These are phyloP conservation scores for Bipolaris oryzae DNA, from an alignment of 2,329 filamentous ascomycete species.

Conservation along the genomic window DNA sequence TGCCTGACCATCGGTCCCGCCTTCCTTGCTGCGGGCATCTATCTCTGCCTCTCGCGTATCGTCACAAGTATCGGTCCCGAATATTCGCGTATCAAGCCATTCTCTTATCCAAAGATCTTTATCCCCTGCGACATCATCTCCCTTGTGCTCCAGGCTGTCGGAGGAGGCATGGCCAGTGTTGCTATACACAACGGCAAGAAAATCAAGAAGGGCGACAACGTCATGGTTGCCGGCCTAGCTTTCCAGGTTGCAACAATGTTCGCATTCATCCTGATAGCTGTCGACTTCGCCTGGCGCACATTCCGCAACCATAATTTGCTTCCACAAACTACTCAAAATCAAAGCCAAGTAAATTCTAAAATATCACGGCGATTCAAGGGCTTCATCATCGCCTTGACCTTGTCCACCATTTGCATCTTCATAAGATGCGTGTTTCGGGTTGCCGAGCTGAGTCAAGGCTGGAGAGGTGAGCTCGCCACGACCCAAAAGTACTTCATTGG, in stretches of 20 bases:
- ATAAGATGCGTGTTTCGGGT: conserved; percentile 69
- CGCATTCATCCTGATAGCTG: conserved; percentile 50
- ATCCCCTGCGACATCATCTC: conserved; percentile 57
- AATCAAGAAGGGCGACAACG: conserved; percentile 49
- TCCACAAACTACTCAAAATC: conserved; percentile 31
- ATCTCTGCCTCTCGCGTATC: conserved; percentile 62
- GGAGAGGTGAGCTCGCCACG: conserved; percentile 63
- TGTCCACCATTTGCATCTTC: conserved; percentile 68
- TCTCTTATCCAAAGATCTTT: conserved; percentile 58
- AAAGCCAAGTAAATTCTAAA: conserved; percentile 32
- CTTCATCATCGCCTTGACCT: conserved; percentile 61
- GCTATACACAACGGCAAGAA: conserved; percentile 39
- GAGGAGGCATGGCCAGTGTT: conserved; percentile 51
- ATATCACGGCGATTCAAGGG: conserved; percentile 55
- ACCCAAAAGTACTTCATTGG: conserved; percentile 49
- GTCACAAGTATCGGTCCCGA: conserved; percentile 49
- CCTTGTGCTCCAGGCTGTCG: conserved; percentile 53
- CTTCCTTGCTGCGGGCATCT: conserved; percentile 68
- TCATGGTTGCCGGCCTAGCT: conserved; percentile 55
- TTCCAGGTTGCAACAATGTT: conserved; percentile 54
- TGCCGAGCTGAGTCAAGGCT: conserved; percentile 69
- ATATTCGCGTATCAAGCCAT: conserved; percentile 53
- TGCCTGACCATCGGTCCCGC: conserved; percentile 63
- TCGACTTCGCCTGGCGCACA: conserved; percentile 50
- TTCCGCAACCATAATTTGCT: conserved; percentile 24